Conservation (phyloP, 2,329 filamentous ascomycete genomes). For the Fusarium sp. region DNA sequence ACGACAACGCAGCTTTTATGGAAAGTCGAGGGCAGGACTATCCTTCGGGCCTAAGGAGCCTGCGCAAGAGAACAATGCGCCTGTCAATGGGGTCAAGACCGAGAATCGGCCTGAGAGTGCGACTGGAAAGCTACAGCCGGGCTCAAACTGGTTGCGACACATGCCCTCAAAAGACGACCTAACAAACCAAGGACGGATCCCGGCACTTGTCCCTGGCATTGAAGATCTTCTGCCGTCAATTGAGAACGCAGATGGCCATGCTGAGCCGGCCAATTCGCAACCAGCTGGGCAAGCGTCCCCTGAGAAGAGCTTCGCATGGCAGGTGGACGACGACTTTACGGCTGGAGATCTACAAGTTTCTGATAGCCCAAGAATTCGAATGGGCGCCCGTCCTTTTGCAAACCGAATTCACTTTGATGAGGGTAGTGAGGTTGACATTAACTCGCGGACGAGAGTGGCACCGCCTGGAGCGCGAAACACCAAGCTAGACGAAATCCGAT, state of each 20-base stretch:
- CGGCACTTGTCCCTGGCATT: constrained; percentile 58
- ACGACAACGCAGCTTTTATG: constrained; percentile 43
- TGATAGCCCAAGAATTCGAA: constrained; percentile 67
- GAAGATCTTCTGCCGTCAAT: constrained; percentile 56
- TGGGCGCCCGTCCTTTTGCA: constrained; percentile 56
- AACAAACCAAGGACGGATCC: constrained; percentile 52
- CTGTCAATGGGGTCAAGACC: constrained; percentile 22
- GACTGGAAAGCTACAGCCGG: constrained; percentile 14
- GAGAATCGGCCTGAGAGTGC: constrained; percentile 27
- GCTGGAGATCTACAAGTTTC: constrained; percentile 69
- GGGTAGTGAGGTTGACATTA: constrained; percentile 50
- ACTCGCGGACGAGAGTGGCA: constrained; percentile 48
- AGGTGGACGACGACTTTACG: constrained; percentile 71
- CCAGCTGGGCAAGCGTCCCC: constrained; percentile 55
- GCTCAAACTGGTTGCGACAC: constrained; percentile 35
- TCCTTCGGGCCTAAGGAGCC: constrained; percentile 41
- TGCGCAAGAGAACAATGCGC: constrained; percentile 17
- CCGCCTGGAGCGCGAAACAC: constrained; percentile 57
- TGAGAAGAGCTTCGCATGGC: constrained; percentile 69
- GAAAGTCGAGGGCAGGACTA: constrained; percentile 45
- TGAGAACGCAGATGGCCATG: constrained; percentile 44
- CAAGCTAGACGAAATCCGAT: constrained; percentile 62
- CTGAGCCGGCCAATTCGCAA: constrained; percentile 7
- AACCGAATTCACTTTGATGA: constrained; percentile 54
- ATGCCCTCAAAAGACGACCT: constrained; percentile 46